Percentiles rank a stretch among this genome's conserved stretches.
Evolutionary conservation across 345 rosid genomes (phyloP).

Genomic region (Draba incana): DNA sequence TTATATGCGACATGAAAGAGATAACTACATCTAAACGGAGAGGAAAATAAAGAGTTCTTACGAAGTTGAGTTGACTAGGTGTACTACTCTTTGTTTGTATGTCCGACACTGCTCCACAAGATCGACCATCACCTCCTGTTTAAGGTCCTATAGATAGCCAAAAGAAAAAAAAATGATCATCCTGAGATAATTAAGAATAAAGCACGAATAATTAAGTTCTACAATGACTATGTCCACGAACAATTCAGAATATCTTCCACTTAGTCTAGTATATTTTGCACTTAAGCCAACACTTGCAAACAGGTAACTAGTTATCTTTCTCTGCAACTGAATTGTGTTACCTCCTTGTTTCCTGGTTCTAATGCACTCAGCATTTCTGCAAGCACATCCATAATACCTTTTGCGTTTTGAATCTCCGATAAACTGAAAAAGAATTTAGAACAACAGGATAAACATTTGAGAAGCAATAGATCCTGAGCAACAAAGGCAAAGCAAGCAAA

Average conservation of each 20-base stretch:
- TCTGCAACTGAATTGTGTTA: constrained; percentile 38
- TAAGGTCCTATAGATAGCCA: constrained; percentile 64
- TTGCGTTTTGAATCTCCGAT: constrained; percentile 98
- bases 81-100: constrained; percentile 97
- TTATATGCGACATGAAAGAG: constrained; percentile 12
- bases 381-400: constrained; percentile 96
- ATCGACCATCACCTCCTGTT: constrained; percentile 97
- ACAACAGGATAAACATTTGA: constrained; percentile 26
- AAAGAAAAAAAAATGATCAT: constrained; percentile 18
- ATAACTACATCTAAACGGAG: constrained; percentile 28
- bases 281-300: constrained; percentile 19
- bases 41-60: constrained; percentile 49
- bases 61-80: constrained; percentile 97
- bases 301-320: constrained; percentile 18
- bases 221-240: constrained; percentile 3
- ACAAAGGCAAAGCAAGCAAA: constrained; percentile 22
- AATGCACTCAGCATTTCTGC: constrained; percentile 97
- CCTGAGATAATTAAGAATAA: constrained; percentile 1
- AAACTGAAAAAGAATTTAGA: constrained; percentile 57
- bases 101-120: constrained; percentile 96
- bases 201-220: constrained; percentile 3
- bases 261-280: constrained; percentile 10
- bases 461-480: constrained; percentile 34
- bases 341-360: constrained; percentile 91
- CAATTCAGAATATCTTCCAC: constrained; percentile 10